Evolutionary conservation across 495 filamentous ascomycete species (phyloP).

Genomic region (Hyaloscypha finlandica): DNA sequence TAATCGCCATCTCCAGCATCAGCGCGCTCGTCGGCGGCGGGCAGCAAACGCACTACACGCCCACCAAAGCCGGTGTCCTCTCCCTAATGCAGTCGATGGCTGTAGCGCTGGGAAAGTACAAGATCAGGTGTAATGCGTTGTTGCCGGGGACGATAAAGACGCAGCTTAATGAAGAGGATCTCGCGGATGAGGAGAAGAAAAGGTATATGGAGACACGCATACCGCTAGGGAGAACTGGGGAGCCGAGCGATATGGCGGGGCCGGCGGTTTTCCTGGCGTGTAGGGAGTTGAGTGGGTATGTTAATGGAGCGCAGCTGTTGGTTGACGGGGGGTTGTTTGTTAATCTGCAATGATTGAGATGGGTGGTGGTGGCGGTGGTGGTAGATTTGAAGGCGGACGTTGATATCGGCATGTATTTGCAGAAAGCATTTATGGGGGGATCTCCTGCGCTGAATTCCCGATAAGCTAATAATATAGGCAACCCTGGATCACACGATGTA

Average conservation of each 20-base stretch:
- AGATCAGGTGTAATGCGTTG: constrained; percentile 82
- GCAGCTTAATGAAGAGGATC: constrained; percentile 83
- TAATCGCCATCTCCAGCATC: constrained; percentile 85
- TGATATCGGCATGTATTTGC: not conserved
- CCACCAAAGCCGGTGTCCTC: constrained; percentile 84
- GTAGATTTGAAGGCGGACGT: not conserved
- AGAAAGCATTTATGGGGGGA: not conserved
- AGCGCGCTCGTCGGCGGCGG: constrained; percentile 82
- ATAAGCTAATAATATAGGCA: not conserved
- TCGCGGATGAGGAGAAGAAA: constrained; percentile 69
- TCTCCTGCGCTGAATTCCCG: not conserved
- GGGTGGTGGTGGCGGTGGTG: not conserved
- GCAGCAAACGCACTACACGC: constrained; percentile 83
- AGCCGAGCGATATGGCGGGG: constrained; percentile 69
- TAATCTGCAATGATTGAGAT: constrained; percentile 48
- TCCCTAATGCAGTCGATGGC: constrained; percentile 85
- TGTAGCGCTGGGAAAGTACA: constrained; percentile 72
- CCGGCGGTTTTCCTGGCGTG: constrained; percentile 87
- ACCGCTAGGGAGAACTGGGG: constrained; percentile 73
- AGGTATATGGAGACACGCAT: constrained; percentile 84
- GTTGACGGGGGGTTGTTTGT: constrained; percentile 80
- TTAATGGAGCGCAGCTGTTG: constrained; percentile 80
- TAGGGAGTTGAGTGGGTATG: constrained; percentile 74
- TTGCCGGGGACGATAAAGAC: constrained; percentile 85
- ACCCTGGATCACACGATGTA: not conserved